Evolutionary conservation across 164 flowering plant genomes (phyloP).

Genomic region (Nymphaea colorata): DNA sequence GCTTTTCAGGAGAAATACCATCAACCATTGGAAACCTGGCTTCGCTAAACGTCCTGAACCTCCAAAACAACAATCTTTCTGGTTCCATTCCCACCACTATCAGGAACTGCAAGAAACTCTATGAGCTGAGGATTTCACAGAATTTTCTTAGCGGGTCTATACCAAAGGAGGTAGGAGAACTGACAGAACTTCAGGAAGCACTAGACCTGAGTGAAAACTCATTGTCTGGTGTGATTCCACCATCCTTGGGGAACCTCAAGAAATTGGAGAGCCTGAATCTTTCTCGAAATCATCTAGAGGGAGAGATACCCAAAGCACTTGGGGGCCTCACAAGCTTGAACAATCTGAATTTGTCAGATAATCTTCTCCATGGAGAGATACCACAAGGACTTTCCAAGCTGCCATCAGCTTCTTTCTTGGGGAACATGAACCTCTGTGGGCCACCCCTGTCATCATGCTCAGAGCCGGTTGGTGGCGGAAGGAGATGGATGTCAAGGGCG

Average conservation of each 20-base stretch:
- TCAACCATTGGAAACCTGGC: conserved; percentile 57
- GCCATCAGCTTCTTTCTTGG: conserved; percentile 48
- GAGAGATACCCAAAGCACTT: conserved; percentile 55
- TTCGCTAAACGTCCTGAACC: conserved; percentile 60
- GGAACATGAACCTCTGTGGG: conserved; percentile 70
- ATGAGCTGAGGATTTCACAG: conserved; percentile 55
- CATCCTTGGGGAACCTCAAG: conserved; percentile 50
- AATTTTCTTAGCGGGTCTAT: conserved; percentile 56
- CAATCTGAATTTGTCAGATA: conserved; percentile 56
- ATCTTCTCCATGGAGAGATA: conserved; percentile 54
- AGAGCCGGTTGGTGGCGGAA: conserved; percentile 6
- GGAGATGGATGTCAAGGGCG: conserved; percentile 29
- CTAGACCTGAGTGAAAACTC: conserved; percentile 61
- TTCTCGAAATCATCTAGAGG: conserved; percentile 61
- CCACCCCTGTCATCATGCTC: conserved; percentile 43
- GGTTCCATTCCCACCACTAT: conserved; percentile 68
- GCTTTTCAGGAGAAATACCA: conserved; percentile 61
- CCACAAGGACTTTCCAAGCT: conserved; percentile 53
- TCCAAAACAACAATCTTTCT: conserved; percentile 56
- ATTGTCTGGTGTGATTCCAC: conserved; percentile 66
- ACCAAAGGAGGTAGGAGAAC: conserved; percentile 56
- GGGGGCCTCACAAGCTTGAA: conserved; percentile 69
- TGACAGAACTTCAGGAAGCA: conserved; percentile 64
- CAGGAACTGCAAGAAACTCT: conserved; percentile 63
- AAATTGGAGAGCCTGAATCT: conserved; percentile 76